Evolutionary conservation across 768 basidiomycete species (phyloP).

Genomic region (Leccinum pellstonianum): DNA sequence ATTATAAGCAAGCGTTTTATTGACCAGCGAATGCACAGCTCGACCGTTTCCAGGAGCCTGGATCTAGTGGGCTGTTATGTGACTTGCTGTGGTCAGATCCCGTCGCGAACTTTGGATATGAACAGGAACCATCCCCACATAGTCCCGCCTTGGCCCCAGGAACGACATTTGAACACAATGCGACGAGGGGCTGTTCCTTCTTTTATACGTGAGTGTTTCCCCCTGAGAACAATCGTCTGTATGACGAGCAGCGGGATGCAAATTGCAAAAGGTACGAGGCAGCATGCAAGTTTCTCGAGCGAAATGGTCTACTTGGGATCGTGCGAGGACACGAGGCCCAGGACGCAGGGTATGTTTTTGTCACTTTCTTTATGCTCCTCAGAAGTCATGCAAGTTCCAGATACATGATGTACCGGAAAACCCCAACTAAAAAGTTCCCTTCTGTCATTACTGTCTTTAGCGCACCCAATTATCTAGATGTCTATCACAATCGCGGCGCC

Average conservation of each 20-base stretch:
- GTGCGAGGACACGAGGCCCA: conserved; percentile 98
- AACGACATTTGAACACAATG: conserved; percentile 74
- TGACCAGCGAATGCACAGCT: conserved; percentile 48
- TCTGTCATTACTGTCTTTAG: conserved; percentile 98
- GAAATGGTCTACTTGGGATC: conserved; percentile 86
- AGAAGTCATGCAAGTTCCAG: conserved; percentile 34
- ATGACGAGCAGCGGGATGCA: conserved; percentile 3
- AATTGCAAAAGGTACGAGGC: conserved; percentile 67
- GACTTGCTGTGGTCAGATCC: conserved; percentile 98
- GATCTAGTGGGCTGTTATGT: conserved; percentile 86
- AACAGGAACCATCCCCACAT: conserved; percentile 53
- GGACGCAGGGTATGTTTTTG: conserved; percentile 75
- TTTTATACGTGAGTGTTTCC: conserved; percentile 76
- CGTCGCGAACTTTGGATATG: conserved; percentile 82
- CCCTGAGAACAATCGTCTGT: background rate
- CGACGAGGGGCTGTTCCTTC: conserved; percentile 86
- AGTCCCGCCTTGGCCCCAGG: conserved; percentile 55
- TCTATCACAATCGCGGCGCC: conserved; percentile 95
- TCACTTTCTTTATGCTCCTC: background rate
- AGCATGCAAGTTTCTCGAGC: conserved; percentile 89
- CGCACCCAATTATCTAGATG: conserved; percentile 96
- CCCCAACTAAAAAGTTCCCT: conserved; percentile 92
- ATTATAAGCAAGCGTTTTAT: conserved; percentile 2
- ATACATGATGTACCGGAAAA: conserved; percentile 94
- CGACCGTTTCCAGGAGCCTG: conserved; percentile 92